Evolutionary conservation across 495 filamentous ascomycete species (phyloP), one percentile per base, ranked within the genome.

Genomic region (Hyphodiscus hymeniophilus): DNA sequence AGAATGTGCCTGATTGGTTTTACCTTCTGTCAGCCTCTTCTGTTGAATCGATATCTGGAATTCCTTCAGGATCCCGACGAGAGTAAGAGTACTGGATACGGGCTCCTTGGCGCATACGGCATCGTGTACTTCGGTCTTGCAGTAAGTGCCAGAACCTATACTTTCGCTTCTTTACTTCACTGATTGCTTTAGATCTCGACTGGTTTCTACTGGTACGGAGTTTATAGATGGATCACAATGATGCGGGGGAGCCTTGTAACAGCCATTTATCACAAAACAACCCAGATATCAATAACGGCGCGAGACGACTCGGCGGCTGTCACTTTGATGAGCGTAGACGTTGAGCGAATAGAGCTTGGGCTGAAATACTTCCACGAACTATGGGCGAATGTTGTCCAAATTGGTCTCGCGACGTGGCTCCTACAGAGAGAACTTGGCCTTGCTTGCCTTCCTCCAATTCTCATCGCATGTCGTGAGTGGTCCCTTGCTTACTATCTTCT

Each of bases 11-110:
- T 74, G 0, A 70, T 72, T 13, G 77, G 60, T 1, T 79, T 87
- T 52, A 76, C 68, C 16, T 76, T 82, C 43, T 75, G 72, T 45
- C 81, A 85, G 52, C 82, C 82, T 0, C 72, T 87, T 47, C 67
- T 85, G 15, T 52, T 57, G 33, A 35, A 47, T 11, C 71, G 70
- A 10, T 69, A 76, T 0, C 55, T 85, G n/a, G 63, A 69, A 23
- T n/a, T 28, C 15, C 38, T 53, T 28, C 12, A 15, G 30, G 11
- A 41, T 28, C 4, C 26, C 5, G 11, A 20, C 11, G 16, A 7
- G 5, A 13, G 12, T 21, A 23, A 3, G 21, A 41, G 22, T 20
- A 13, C 8, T 7, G 38, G 38, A 3, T 41, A 41, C 22, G 38
- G 38, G 3, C n/a, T 41, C 4, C 18, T 41, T 18, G 38, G 38